Conservation (phyloP, 805 yeast species). For the Starmerella tilneyi region DNA sequence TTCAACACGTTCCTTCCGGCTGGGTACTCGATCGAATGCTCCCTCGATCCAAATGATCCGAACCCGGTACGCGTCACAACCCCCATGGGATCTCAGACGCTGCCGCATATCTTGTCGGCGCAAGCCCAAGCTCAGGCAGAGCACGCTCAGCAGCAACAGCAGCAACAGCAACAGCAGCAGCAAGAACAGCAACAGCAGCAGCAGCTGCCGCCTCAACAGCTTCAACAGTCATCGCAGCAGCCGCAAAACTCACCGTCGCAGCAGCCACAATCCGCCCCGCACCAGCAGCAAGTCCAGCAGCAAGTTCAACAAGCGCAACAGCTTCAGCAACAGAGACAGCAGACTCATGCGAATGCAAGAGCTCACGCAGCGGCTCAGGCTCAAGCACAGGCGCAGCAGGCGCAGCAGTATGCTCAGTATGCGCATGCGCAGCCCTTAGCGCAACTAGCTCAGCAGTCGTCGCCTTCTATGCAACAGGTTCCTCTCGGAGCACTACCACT, state of each 20-base stretch:
- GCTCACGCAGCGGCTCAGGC: conserved; percentile 22
- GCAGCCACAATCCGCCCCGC: conserved; percentile 8
- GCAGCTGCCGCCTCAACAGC: conserved; percentile 20
- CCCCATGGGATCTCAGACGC: conserved; percentile 63
- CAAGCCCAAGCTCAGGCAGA: conserved; percentile 13
- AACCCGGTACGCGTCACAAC: conserved; percentile 90
- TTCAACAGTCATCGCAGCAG: no score
- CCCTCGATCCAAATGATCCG: conserved; percentile 78
- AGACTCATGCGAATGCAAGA: conserved; percentile 23
- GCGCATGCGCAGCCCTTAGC: conserved; percentile 30
- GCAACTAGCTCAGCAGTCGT: conserved; percentile 33
- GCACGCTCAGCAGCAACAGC: conserved; percentile 16
- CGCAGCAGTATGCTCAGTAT: conserved; percentile 26
- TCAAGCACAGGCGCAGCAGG: conserved; percentile 30
- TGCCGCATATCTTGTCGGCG: conserved; percentile 17
- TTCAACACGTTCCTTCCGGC: conserved; percentile 96
- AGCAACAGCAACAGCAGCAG: conserved; percentile 18
- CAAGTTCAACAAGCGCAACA: conserved; percentile 21
- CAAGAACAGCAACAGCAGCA: conserved; percentile 21
- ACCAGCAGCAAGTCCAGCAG: conserved; percentile 20
- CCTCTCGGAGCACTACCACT: conserved; percentile 28
- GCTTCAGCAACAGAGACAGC: conserved; percentile 21
- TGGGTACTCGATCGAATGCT: conserved; percentile 87
- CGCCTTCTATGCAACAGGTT: conserved; percentile 14
- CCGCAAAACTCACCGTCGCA: conserved; percentile 8